Base-by-base conservation (phyloP, 208 protist genomes). In the Wallacemonas sp. region DNA sequence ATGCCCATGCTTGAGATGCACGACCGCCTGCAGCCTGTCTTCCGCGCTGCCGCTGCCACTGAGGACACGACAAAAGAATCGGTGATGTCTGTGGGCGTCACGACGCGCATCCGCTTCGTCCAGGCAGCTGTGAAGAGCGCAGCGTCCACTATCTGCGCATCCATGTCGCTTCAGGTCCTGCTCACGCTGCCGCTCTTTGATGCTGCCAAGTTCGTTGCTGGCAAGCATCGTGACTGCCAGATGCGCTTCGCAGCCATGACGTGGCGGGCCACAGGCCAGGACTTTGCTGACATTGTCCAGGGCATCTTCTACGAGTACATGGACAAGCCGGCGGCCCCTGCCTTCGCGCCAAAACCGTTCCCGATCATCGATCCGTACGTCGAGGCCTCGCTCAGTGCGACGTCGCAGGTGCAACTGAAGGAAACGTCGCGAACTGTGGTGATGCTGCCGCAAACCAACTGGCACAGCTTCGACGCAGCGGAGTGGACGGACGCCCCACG, bases 231-330 rank as follows among this genome's bases (percentile, higher is more conserved):
- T 19, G 56, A 30, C n/a, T 44, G n/a, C 29, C 4, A 44, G 24
- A 44, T 62, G 56, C 24, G 24, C 56, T 62, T 62, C 19, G 21
- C 56, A 2, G 21, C 39, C 17, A 48, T 34, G 19, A 27, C 47
- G 36, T 62, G 56, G 56, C 56, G 38, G 6, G 26, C 33, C 0
- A 34, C 0, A 2, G 32, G 36, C 5, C 3, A 3, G 33, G 24
- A 34, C 56, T 62, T 48, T 6, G 56, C 33, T 6, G 4, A 44
- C 32, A 5, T 44, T n/a, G 38, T 48, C 36, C 36, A 62, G 56
- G 6, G n/a, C 32, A 6, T 48, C 4, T 48, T 47, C 23, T 14
- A 62, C 38, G 21, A 48, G 24, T 44, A 27, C 56, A 48, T 62
- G 38, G 56, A 47, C 56, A 8, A 0, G 8, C 56, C 39, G 6